Percentiles rank a stretch among this genome's conserved stretches.
Conservation (phyloP, 495 filamentous ascomycete species). For the Elasticomyces elasticus region DNA sequence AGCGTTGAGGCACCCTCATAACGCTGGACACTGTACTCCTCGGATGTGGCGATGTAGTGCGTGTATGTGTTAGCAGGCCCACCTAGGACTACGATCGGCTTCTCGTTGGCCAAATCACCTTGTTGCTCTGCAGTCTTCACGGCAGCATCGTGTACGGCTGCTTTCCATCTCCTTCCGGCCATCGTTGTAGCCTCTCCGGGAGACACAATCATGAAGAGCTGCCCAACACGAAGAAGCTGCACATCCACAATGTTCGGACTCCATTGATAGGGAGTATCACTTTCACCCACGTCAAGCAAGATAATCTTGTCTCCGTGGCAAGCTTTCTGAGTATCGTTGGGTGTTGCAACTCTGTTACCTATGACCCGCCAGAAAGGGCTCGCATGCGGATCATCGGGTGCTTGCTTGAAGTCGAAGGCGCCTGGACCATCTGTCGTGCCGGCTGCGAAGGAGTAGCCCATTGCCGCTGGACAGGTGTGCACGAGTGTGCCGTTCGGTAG, state of each 20-base stretch:
- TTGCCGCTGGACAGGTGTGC: slow-evolving; percentile 76
- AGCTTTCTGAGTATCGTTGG: slow-evolving; percentile 56
- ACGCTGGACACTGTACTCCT: slow-evolving; percentile 83
- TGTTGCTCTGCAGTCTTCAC: neutral
- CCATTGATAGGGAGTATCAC: slow-evolving; percentile 74
- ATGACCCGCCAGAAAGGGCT: slow-evolving; percentile 80
- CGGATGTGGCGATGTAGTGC: slow-evolving; percentile 88
- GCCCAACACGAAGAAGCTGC: slow-evolving; percentile 78
- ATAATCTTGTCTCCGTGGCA: slow-evolving; percentile 85
- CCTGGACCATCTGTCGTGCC: slow-evolving; percentile 93
- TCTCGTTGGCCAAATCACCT: neutral
- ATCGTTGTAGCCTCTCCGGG: slow-evolving; percentile 93
- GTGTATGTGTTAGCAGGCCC: slow-evolving; percentile 92
- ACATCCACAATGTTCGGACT: slow-evolving; percentile 89
- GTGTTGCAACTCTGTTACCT: slow-evolving; percentile 58
- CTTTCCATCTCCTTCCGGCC: slow-evolving; percentile 85
- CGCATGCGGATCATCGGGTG: slow-evolving; percentile 60
- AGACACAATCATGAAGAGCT: slow-evolving; percentile 75
- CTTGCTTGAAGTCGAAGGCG: slow-evolving; percentile 89
- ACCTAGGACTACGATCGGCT: slow-evolving; percentile 76
- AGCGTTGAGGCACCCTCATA: slow-evolving; percentile 95
- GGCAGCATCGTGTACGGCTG: slow-evolving; percentile 52
- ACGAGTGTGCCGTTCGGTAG: slow-evolving; percentile 65
- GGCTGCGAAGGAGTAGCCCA: slow-evolving; percentile 90
- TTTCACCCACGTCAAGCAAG: slow-evolving; percentile 79